phyloP scores from a whole-genome alignment of 306 rosid species.

The Quercus berberidifolia region DNA sequence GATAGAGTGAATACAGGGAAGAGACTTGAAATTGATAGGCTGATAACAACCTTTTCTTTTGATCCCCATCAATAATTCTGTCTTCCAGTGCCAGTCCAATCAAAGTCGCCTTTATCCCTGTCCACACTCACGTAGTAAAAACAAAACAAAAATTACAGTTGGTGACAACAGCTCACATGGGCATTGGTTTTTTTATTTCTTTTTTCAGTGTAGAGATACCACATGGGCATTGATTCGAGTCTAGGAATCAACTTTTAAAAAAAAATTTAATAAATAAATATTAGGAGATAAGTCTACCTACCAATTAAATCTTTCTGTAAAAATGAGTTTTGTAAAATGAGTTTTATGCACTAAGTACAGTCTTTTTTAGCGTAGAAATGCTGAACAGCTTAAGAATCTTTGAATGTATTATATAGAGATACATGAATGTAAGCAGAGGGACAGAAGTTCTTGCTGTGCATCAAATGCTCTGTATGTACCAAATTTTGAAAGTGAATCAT shows the following conservation, averaged over 20 bases:
- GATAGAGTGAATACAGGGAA: slow-evolving; percentile 21
- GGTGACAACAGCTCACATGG: slow-evolving; percentile 15
- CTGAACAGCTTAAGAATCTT: slow-evolving; percentile 1
- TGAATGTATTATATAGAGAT: slow-evolving; percentile 8
- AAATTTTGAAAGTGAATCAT: background rate
- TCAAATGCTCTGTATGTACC: background rate
- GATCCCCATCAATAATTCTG: slow-evolving; percentile 36
- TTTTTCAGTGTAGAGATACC: background rate
- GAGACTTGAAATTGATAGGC: slow-evolving; percentile 13
- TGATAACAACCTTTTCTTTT: slow-evolving; percentile 28
- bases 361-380: background rate
- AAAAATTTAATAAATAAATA: no score
- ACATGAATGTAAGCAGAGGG: slow-evolving; percentile 15
- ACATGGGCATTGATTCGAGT: no score
- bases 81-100: slow-evolving; percentile 17
- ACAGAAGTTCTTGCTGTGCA: background rate
- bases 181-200: background rate
- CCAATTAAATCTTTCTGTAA: no score
- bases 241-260: no score
- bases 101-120: slow-evolving; percentile 23
- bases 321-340: no score
- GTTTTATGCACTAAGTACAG: no score
- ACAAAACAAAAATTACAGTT: slow-evolving; percentile 17
- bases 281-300: no score
- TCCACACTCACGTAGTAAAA: slow-evolving; percentile 13